Conservation (phyloP, 2,329 filamentous ascomycete species). For the Grosmannia clavigera region DNA sequence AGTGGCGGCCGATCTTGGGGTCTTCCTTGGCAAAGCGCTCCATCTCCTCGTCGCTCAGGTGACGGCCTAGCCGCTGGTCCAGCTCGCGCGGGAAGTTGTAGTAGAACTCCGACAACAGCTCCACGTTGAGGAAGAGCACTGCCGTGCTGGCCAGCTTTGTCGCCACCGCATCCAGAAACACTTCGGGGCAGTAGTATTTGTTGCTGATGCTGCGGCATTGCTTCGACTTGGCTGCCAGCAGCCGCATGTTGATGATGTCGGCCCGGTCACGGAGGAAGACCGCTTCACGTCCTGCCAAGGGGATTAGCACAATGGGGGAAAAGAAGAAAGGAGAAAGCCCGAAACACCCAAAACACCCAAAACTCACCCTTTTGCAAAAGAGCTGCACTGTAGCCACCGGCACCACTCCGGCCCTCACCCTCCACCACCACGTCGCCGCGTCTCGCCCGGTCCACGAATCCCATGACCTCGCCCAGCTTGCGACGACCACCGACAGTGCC, state of each 20-base stretch:
- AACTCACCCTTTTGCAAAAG: conserved; percentile 66
- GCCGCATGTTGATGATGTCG: conserved; percentile 80
- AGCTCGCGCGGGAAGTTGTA: conserved; percentile 94
- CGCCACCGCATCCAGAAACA: conserved; percentile 95
- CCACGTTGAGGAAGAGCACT: conserved; percentile 93
- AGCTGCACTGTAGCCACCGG: conserved; percentile 84
- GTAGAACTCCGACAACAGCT: conserved; percentile 92
- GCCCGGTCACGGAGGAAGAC: conserved; percentile 87
- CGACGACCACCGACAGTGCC: conserved; percentile 64
- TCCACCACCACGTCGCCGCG: conserved; percentile 78
- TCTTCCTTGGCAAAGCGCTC: conserved; percentile 91
- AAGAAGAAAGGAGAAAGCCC: background rate
- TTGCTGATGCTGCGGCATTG: conserved; percentile 75
- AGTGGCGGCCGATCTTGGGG: conserved; percentile 72
- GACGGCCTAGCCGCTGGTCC: conserved; percentile 71
- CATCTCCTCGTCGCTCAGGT: conserved; percentile 65
- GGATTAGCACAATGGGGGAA: conserved; percentile 15
- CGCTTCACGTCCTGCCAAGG: conserved; percentile 64
- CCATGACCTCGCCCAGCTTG: conserved; percentile 80
- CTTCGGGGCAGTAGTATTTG: conserved; percentile 93
- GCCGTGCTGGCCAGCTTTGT: conserved; percentile 91
- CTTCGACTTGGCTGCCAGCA: conserved; percentile 77
- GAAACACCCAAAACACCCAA: conserved; percentile 9
- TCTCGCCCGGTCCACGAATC: conserved; percentile 79
- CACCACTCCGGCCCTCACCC: conserved; percentile 70